These are phyloP conservation scores for Serendipita vermifera DNA, from an alignment of 768 basidiomycete species.

Conservation along the genomic window DNA sequence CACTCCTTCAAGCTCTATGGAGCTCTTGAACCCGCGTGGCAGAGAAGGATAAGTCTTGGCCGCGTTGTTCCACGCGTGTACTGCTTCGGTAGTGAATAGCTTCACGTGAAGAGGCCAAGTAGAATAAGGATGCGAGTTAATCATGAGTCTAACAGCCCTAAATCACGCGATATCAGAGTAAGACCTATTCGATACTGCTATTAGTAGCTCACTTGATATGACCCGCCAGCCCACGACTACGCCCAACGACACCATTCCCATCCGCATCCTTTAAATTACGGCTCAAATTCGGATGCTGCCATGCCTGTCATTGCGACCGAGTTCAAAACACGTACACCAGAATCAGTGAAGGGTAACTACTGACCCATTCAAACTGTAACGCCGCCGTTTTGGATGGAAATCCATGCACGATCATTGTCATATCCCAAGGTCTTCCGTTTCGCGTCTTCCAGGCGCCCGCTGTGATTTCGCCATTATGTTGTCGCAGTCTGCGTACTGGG, in stretches of 20 bases:
- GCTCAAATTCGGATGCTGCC: conserved; percentile 65
- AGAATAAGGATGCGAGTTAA: conserved; percentile 52
- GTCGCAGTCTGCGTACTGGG: conserved; percentile 24
- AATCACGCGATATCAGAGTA: no score
- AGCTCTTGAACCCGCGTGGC: conserved; percentile 40
- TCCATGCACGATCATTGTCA: conserved; percentile 78
- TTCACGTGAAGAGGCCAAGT: conserved; percentile 65
- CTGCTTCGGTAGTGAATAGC: conserved; percentile 54
- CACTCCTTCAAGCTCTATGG: conserved; percentile 52
- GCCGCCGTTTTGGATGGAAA: conserved; percentile 70
- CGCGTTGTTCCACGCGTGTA: conserved; percentile 38
- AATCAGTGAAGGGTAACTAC: conserved; percentile 13
- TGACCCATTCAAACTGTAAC: conserved; percentile 71
- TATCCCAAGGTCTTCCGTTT: conserved; percentile 55
- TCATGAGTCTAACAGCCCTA: conserved; percentile 51
- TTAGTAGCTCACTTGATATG: background rate
- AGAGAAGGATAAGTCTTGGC: conserved; percentile 23
- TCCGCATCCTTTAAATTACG: conserved; percentile 5
- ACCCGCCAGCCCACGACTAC: background rate
- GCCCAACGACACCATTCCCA: conserved; percentile 9
- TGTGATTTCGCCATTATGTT: conserved; percentile 68
- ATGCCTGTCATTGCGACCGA: no score
- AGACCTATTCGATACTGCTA: background rate
- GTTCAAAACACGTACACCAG: no score
- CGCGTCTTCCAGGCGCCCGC: conserved; percentile 60